These are phyloP conservation scores for Phytophthora litchii DNA, from an alignment of 352 stramenopile genomes.

Conservation along the genomic window DNA sequence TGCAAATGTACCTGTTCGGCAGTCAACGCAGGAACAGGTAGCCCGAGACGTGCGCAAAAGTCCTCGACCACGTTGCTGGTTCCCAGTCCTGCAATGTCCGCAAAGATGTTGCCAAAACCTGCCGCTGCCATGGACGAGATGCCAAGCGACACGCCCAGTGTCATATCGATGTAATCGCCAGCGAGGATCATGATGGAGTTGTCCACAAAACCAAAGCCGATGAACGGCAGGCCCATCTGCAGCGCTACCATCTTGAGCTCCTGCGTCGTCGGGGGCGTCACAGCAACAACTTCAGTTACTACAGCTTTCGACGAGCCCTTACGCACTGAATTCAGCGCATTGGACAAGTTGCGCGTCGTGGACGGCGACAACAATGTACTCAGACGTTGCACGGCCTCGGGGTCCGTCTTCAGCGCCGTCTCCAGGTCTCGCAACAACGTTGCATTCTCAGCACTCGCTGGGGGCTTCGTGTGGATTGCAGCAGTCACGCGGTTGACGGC, in stretches of 20 bases:
- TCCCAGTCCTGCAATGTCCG: constrained; percentile 65
- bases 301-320: constrained; percentile 4
- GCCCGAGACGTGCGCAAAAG: constrained; percentile 64
- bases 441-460: constrained; percentile 37
- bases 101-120: constrained; percentile 88
- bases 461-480: constrained; percentile 34
- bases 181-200: constrained; percentile 96
- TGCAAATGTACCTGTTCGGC: constrained; percentile 52
- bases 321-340: constrained; percentile 40
- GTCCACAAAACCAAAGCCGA: constrained; percentile 98
- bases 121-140: constrained; percentile 90
- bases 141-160: constrained; percentile 76
- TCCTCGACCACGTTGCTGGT: constrained; percentile 86
- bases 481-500: constrained; percentile 3
- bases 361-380: constrained; percentile 51
- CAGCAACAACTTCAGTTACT: constrained; percentile 6
- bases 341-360: constrained; percentile 56
- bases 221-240: constrained; percentile 90
- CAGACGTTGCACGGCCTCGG: constrained; percentile 37
- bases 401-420: constrained; percentile 38
- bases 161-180: constrained; percentile 88
- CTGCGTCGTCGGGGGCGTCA: constrained; percentile 39
- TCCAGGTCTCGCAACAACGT: constrained; percentile 51
- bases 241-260: constrained; percentile 74
- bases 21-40: constrained; percentile 65